Evolutionary conservation across 371 early-diverging fungal genomes (phyloP), one percentile per base, ranked within the genome.

Genomic region (Mortierella polycephala): DNA sequence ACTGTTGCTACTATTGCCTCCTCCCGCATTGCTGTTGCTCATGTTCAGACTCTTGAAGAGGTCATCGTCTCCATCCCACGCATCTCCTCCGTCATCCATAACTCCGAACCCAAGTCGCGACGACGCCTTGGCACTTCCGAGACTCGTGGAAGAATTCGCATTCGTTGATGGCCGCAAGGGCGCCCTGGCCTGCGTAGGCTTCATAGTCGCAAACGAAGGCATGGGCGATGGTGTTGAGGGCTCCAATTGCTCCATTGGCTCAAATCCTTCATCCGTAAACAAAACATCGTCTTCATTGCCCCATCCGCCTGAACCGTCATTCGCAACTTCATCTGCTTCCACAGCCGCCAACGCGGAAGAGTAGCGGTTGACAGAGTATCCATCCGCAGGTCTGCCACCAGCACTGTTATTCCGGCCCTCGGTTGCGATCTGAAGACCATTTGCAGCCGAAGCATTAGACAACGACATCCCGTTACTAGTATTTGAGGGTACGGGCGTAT

Each of bases 31-130:
- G 11, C 55, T 41, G 7, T 47, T 68, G 12, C 56, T 16, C 13
- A 70, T 49, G 44, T 69, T 68, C 58, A 71, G 44, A 21, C 47
- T 66, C 53, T 72, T 77, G 67, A 77, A 67, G 57, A 77, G 45
- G 57, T 76, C 75, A 9, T 76, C 76, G n/a, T 77, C 71, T 7
- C 69, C 79, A 59, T 57, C 68, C 79, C 79, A 77, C 13, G 79
- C 79, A 56, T 77, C 79, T 67, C 63, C 18, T 52, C 57, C 63
- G 23, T 71, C 69, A 8, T 71, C 79, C 65, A 72, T 47, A 10
- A 68, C 61, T 30, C 72, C 79, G 44, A 72, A 67, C 3, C 72
- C 79, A 16, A 77, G 72, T 53, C 69, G 54, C 2, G 68, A 56
- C 2, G 72, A 65, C 1, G 53, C 5, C 41, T 64, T 71, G 62